These are phyloP conservation scores for Didymellaceae sp. DNA, from an alignment of 2,329 filamentous ascomycete species.

Conservation along the genomic window DNA sequence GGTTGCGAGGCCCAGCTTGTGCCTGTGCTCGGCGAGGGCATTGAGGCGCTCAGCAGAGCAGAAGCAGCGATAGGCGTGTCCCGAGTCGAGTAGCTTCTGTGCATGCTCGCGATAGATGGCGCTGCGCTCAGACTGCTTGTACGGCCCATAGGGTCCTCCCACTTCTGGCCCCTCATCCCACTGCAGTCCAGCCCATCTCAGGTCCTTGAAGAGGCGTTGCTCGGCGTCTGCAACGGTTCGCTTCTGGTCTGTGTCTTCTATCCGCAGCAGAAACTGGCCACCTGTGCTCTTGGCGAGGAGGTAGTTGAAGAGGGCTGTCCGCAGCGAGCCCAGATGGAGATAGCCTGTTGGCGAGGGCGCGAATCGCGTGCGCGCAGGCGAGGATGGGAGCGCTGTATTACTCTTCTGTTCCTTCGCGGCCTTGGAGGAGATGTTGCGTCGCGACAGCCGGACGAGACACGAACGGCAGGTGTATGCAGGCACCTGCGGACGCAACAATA, in stretches of 20 bases:
- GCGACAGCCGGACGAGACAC: conserved; percentile 34
- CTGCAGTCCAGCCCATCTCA: conserved; percentile 84
- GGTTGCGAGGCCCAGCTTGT: conserved; percentile 63
- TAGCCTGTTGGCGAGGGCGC: conserved; percentile 95
- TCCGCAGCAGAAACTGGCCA: conserved; percentile 86
- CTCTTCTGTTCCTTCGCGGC: conserved; percentile 13
- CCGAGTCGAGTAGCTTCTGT: conserved; percentile 69
- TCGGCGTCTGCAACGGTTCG: conserved; percentile 83
- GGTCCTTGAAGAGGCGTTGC: conserved; percentile 74
- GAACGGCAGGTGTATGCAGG: conserved; percentile 38
- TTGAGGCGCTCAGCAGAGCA: conserved; percentile 77
- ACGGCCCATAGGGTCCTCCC: conserved; percentile 83
- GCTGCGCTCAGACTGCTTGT: conserved; percentile 84
- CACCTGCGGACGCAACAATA: conserved; percentile 31
- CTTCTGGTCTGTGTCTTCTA: conserved; percentile 95
- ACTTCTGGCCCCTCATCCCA: conserved; percentile 94
- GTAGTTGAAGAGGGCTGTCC: conserved; percentile 96
- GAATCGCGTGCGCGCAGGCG: conserved; percentile 74
- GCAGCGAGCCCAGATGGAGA: conserved; percentile 86
- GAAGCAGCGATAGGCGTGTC: conserved; percentile 91
- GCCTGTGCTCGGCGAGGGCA: conserved; percentile 67
- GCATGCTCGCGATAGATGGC: conserved; percentile 75
- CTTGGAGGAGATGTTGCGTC: conserved; percentile 18
- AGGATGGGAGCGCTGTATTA: conserved; percentile 31
- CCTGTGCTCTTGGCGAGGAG: conserved; percentile 85